Percentiles rank a stretch among this genome's conserved stretches.
Conservation (phyloP, 805 yeast genomes). For the Pichia phayaonensis region DNA sequence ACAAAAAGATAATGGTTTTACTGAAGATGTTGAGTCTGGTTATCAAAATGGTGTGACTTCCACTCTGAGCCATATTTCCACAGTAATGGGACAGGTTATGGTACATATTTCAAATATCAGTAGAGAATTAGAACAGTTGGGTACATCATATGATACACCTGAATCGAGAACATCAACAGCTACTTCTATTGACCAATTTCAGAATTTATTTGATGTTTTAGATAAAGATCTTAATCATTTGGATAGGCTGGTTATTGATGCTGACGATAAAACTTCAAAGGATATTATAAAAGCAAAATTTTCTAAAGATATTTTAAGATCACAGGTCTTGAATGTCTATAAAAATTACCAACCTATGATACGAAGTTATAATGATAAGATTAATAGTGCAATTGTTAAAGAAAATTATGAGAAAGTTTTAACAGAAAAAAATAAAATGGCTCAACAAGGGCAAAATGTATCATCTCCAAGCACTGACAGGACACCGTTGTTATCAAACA, state of each 20-base stretch:
- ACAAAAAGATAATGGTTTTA: not conserved
- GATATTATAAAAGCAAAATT: constrained; percentile 22
- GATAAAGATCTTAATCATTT: constrained; percentile 11
- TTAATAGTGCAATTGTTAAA: constrained; percentile 31
- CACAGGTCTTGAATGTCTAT: constrained; percentile 49
- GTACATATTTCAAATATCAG: not conserved
- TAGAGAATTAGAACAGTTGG: constrained; percentile 26
- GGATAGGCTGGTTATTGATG: not conserved
- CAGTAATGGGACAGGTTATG: not conserved
- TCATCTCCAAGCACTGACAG: not conserved
- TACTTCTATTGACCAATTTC: constrained; percentile 15
- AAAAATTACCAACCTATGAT: constrained; percentile 36
- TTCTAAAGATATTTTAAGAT: constrained; percentile 43
- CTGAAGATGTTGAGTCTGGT: constrained; percentile 3
- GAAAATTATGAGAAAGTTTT: constrained; percentile 21
- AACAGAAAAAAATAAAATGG: not conserved
- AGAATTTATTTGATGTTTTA: constrained; percentile 13
- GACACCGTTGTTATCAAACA: constrained; percentile 1
- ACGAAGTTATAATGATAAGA: constrained; percentile 43
- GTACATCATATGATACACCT: constrained; percentile 43
- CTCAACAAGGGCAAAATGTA: not conserved
- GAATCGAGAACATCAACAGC: constrained; percentile 29
- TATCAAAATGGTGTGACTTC: not conserved
- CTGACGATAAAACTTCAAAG: not conserved
- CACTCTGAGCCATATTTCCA: constrained; percentile 1